Evolutionary conservation across 768 basidiomycete species (phyloP).

Genomic region (Phaeotremella skinneri): DNA sequence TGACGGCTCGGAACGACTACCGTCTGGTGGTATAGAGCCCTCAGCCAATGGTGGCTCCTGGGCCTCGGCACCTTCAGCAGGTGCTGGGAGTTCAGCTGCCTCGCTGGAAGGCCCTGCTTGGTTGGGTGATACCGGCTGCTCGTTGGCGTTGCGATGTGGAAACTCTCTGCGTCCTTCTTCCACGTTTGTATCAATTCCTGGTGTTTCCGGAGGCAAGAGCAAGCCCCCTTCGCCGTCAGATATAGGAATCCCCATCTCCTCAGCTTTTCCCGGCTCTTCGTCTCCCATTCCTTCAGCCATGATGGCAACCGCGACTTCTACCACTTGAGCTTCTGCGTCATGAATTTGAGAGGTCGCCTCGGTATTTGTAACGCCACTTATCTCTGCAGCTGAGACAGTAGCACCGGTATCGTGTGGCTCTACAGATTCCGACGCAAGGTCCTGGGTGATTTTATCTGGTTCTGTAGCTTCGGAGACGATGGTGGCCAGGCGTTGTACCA

Average conservation of each 20-base stretch:
- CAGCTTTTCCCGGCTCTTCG: background rate
- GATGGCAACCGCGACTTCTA: slow-evolving; percentile 3
- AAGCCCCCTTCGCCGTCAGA: slow-evolving; percentile 30
- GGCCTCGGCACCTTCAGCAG: too few species aligned
- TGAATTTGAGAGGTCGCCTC: background rate
- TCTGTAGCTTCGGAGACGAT: background rate
- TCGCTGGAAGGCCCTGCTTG: too few species aligned
- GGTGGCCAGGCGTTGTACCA: slow-evolving; percentile 5
- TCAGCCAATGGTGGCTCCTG: too few species aligned
- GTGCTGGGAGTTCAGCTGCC: too few species aligned
- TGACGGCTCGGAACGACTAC: too few species aligned
- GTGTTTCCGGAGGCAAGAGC: slow-evolving; percentile 4
- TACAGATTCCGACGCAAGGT: too few species aligned
- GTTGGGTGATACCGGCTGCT: background rate
- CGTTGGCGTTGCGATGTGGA: background rate
- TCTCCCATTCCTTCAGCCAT: background rate
- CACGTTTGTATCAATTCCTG: background rate
- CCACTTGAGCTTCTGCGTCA: slow-evolving; percentile 4
- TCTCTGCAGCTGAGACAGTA: too few species aligned
- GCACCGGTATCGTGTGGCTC: too few species aligned
- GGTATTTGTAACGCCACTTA: too few species aligned
- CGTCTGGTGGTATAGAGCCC: too few species aligned
- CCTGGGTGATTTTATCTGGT: too few species aligned
- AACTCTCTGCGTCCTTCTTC: background rate
- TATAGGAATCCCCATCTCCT: slow-evolving; percentile 15